Base-by-base conservation (phyloP, 768 basidiomycete species). In the Lactarius indigo region DNA sequence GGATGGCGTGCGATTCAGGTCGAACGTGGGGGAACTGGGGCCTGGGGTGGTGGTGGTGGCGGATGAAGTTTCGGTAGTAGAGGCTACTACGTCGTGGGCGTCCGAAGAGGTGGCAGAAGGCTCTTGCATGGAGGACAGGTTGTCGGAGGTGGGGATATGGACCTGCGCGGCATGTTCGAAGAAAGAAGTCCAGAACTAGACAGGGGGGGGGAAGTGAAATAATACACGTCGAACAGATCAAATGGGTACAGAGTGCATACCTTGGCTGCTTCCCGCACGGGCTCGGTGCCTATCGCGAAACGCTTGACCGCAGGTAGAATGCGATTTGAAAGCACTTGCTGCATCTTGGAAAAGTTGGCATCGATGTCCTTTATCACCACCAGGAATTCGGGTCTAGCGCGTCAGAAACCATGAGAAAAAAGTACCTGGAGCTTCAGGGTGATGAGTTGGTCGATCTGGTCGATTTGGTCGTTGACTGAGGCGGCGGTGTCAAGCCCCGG, bases 371-470 rank as follows among this genome's bases (percentile, higher is more conserved):
- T 73, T 37, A 61, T 54, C 59, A 52, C 44, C 17, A 41, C 44
- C 17, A 41, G 17, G 44, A 13, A 42, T 26, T 41, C 52, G n/a
- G n/a, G 20, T 55, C 7, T 8, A 23, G 15, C 23, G 56, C 33
- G 17, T 20, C 50, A 18, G 64, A 64, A 39, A 64, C 47, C 57
- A 66, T 52, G 28, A 57, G 17, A 47, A 33, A 33, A 56, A 64
- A 63, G 75, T 63, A 90, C 93, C 84, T 96, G 95, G 13, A 98
- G 81, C 70, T 94, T 90, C 61, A 95, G 83, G 10, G 96, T 95
- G 68, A 96, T 96, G 73, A 96, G 82, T 74, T 97, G 96, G 76
- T 98, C 96, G 65, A 97, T 93, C 77, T 96, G 92, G 73, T 96
- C 94, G 62, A 94, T 89, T 78, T 97, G 95, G 72, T 89, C 93